These are phyloP conservation scores for Diutina mesorugosa DNA, from an alignment of 1,139 yeast genomes.

Conservation along the genomic window DNA sequence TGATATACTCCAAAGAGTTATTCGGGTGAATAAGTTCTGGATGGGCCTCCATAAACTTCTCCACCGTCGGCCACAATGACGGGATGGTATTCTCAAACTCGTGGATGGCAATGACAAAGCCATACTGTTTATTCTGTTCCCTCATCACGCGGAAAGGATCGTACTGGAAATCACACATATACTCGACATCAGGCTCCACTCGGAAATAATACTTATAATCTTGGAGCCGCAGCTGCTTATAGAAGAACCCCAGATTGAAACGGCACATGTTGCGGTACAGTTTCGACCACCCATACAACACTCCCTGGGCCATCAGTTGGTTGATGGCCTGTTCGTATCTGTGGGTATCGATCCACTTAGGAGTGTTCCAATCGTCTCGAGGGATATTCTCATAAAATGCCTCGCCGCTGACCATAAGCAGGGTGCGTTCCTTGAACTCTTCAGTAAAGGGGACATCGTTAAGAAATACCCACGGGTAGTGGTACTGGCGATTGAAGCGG, in stretches of 20 bases:
- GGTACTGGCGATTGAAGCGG: slow-evolving; percentile 30
- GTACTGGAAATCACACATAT: slow-evolving; percentile 35
- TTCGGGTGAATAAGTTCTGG: slow-evolving; percentile 58
- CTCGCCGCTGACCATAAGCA: slow-evolving; percentile 75
- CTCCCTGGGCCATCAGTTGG: slow-evolving; percentile 10
- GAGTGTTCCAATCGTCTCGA: slow-evolving; percentile 29
- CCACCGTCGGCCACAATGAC: slow-evolving; percentile 68
- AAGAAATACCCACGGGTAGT: slow-evolving; percentile 34
- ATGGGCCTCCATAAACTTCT: slow-evolving; percentile 43
- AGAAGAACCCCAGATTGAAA: slow-evolving; percentile 33
- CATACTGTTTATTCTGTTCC: slow-evolving; percentile 23
- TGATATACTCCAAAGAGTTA: slow-evolving; percentile 46
- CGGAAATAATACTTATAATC: slow-evolving; percentile 34
- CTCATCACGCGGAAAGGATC: slow-evolving; percentile 30
- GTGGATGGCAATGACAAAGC: slow-evolving; percentile 30
- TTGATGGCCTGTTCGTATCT: slow-evolving; percentile 15
- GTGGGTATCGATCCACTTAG: slow-evolving; percentile 20
- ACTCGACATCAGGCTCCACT: slow-evolving; percentile 35
- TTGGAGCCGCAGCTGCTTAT: slow-evolving; percentile 23
- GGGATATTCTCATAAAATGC: slow-evolving; percentile 39
- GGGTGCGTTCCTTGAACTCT: slow-evolving; percentile 39
- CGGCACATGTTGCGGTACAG: slow-evolving; percentile 39
- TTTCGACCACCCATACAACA: slow-evolving; percentile 27
- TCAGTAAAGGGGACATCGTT: slow-evolving; percentile 30
- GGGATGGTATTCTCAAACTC: slow-evolving; percentile 43